These are phyloP conservation scores for Andrographis paniculata DNA, from an alignment of 305 asterid genomes.

Conservation along the genomic window DNA sequence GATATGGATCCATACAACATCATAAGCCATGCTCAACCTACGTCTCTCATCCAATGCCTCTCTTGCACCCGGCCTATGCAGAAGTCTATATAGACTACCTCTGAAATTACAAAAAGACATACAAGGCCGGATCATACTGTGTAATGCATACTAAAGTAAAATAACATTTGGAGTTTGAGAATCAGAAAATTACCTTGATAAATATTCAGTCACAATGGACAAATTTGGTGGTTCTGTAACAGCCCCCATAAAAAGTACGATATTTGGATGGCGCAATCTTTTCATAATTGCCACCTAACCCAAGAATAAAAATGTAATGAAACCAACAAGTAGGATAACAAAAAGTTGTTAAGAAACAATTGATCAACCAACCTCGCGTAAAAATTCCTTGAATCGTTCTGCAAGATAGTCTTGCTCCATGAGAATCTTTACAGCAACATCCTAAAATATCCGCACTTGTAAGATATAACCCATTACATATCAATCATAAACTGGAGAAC, in stretches of 20 bases:
- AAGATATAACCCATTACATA: slow-evolving; percentile 20
- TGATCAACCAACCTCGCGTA: slow-evolving; percentile 61
- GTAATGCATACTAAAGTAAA: slow-evolving; percentile 8
- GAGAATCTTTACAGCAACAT: slow-evolving; percentile 98
- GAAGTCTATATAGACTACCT: slow-evolving; percentile 84
- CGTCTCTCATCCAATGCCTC: slow-evolving; percentile 91
- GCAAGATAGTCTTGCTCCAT: slow-evolving; percentile 91
- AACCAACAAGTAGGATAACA: slow-evolving; percentile 16
- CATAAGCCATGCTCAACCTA: slow-evolving; percentile 91
- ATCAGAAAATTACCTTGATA: slow-evolving; percentile 57
- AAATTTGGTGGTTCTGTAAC: slow-evolving; percentile 90
- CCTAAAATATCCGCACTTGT: slow-evolving; percentile 47
- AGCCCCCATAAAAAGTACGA: slow-evolving; percentile 99
- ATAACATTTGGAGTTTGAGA: slow-evolving; percentile 6
- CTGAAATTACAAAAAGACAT: slow-evolving; percentile 29
- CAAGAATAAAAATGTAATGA: slow-evolving; percentile 21
- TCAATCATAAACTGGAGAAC: slow-evolving; percentile 8
- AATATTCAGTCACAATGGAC: slow-evolving; percentile 92
- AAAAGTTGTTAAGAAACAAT: slow-evolving; percentile 12
- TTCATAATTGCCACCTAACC: slow-evolving; percentile 92
- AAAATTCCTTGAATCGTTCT: slow-evolving; percentile 67
- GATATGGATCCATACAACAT: slow-evolving; percentile 53
- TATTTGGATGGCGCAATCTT: slow-evolving; percentile 95
- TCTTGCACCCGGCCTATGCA: slow-evolving; percentile 82
- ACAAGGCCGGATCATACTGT: background rate